These are phyloP conservation scores for Saururus chinensis DNA, from an alignment of 164 flowering plant species.

Conservation along the genomic window DNA sequence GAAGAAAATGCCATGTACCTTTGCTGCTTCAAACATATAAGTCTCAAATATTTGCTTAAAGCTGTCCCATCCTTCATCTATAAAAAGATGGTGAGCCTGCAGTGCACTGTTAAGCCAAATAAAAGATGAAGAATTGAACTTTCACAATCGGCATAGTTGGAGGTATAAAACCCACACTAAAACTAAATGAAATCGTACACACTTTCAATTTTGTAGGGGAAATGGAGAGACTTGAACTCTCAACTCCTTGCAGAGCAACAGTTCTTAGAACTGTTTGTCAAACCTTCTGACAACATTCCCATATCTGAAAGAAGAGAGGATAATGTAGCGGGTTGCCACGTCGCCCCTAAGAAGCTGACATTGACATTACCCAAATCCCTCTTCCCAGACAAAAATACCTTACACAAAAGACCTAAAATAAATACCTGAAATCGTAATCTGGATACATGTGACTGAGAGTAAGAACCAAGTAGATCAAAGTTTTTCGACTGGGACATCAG, in stretches of 20 bases:
- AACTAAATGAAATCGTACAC: not conserved
- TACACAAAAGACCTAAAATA: conserved; percentile 2
- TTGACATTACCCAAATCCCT: conserved; percentile 95
- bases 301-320: conserved; percentile 30
- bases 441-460: conserved; percentile 89
- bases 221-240: conserved; percentile 99
- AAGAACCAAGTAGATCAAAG: conserved; percentile 80
- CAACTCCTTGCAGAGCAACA: conserved; percentile 96
- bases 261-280: conserved; percentile 83
- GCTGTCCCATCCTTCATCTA: conserved; percentile 77
- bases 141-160: not conserved
- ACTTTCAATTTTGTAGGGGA: conserved; percentile 37
- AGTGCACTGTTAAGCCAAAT: conserved; percentile 59
- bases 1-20: conserved; percentile 35
- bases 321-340: conserved; percentile 77
- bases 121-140: conserved; percentile 6
- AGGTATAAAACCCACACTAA: not conserved
- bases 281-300: conserved; percentile 99
- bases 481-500: conserved; percentile 68
- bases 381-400: conserved; percentile 7
- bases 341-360: conserved; percentile 84
- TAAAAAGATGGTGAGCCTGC: conserved; percentile 83
- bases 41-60: conserved; percentile 79
- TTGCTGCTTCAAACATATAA: conserved; percentile 85
- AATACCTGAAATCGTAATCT: conserved; percentile 97